Evolutionary conservation across 768 basidiomycete genomes (phyloP).

Genomic region (Lenzites betulinus): DNA sequence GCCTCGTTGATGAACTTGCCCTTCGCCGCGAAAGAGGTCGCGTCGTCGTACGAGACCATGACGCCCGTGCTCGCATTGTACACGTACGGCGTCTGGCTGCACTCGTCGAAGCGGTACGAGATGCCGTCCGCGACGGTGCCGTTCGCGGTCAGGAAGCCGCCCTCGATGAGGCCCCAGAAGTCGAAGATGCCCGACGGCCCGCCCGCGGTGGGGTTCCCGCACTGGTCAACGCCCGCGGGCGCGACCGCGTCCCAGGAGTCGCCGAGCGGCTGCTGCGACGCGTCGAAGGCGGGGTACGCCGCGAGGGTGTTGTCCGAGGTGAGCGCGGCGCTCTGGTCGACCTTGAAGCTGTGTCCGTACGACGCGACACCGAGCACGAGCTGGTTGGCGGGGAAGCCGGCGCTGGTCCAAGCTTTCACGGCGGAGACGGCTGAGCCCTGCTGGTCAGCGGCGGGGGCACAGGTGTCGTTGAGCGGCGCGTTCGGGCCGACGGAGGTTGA

Average conservation of each 20-base stretch:
- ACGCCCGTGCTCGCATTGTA: constrained; percentile 32
- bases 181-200: constrained; percentile 53
- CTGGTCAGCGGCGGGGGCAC: constrained; percentile 57
- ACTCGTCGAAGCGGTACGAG: constrained; percentile 39
- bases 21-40: constrained; percentile 40
- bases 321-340: constrained; percentile 40
- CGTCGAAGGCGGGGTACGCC: constrained; percentile 53
- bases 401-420: constrained; percentile 72
- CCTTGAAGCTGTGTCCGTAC: constrained; percentile 75
- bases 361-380: constrained; percentile 85
- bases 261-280: constrained; percentile 45
- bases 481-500: constrained; percentile 73
- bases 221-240: constrained; percentile 32
- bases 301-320: constrained; percentile 36
- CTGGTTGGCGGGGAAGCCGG: constrained; percentile 75
- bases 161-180: constrained; percentile 61
- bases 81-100: constrained; percentile 39
- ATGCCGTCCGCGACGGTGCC: constrained; percentile 52
- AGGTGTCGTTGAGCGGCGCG: constrained; percentile 81
- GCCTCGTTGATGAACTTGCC: constrained; percentile 40
- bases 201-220: constrained; percentile 39
- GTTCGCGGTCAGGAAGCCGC: constrained; percentile 53
- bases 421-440: constrained; percentile 79
- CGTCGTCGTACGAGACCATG: constrained; percentile 40
- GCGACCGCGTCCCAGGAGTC: constrained; percentile 32